phyloP scores from a whole-genome alignment of 305 asterid species.

The Andrographis paniculata region DNA sequence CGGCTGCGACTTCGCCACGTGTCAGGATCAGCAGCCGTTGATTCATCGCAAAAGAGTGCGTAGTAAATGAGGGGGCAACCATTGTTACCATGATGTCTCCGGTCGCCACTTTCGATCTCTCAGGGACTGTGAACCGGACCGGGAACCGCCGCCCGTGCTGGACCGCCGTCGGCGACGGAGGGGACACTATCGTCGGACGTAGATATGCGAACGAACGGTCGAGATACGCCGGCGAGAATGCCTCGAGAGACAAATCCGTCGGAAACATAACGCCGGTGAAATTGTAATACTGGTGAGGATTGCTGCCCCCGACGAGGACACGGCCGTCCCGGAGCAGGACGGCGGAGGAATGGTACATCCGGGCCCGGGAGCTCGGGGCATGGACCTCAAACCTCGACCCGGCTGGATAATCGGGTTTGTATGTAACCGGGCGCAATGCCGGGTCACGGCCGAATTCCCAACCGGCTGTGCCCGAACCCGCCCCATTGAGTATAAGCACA shows the following conservation, averaged over 20 bases:
- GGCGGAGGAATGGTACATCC: constrained; percentile 56
- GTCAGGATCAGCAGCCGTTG: constrained; percentile 30
- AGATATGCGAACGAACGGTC: constrained; percentile 17
- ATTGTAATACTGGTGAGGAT: constrained; percentile 33
- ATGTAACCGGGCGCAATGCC: constrained; percentile 28
- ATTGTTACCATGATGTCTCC: constrained; percentile 25
- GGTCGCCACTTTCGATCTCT: constrained; percentile 2
- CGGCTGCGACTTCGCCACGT: neutral
- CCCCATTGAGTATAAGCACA: constrained; percentile 45
- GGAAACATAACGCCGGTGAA: constrained; percentile 31
- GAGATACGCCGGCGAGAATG: constrained; percentile 40
- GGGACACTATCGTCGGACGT: constrained; percentile 30
- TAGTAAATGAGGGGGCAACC: constrained; percentile 31
- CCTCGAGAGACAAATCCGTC: constrained; percentile 34
- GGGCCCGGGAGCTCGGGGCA: constrained; percentile 21
- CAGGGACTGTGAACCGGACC: constrained; percentile 17
- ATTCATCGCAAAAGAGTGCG: constrained; percentile 30
- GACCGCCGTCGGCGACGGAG: constrained; percentile 15
- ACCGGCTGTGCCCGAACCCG: constrained; percentile 34
- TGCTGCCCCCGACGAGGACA: constrained; percentile 45
- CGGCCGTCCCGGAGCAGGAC: constrained; percentile 38
- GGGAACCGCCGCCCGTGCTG: constrained; percentile 15
- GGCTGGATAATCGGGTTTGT: constrained; percentile 20
- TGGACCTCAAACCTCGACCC: constrained; percentile 34
- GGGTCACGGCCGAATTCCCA: constrained; percentile 46